These are phyloP conservation scores for Amaranthus tricolor DNA, from an alignment of 179 eudicot genomes.

Conservation along the genomic window DNA sequence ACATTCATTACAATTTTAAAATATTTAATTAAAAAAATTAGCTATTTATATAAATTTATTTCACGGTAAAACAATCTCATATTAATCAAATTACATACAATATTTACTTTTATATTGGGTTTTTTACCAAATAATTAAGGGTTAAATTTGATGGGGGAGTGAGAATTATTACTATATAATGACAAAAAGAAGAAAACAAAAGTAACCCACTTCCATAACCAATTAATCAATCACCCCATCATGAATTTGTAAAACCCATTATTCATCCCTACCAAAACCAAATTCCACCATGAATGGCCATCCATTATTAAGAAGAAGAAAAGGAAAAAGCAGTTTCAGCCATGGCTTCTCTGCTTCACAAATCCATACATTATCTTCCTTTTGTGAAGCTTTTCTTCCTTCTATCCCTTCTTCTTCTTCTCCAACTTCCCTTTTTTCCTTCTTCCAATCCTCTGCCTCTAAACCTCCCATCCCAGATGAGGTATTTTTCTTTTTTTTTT, in stretches of 20 bases:
- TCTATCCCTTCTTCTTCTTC: constrained; percentile 22
- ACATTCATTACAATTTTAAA: no score
- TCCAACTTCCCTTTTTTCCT: constrained; percentile 3
- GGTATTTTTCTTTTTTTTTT: constrained; percentile 6
- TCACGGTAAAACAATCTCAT: no score
- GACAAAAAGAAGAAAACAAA: not conserved
- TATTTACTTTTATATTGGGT: no score
- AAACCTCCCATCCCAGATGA: constrained; percentile 21
- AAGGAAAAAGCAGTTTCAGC: constrained; percentile 5
- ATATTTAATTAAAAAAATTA: no score
- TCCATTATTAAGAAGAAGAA: constrained; percentile 47
- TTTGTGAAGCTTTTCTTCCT: constrained; percentile 62
- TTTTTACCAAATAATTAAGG: no score
- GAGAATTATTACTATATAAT: no score
- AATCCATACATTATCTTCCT: constrained; percentile 47
- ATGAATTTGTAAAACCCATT: no score
- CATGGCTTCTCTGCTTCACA: constrained; percentile 65
- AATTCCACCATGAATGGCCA: constrained; percentile 29
- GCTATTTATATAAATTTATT: no score
- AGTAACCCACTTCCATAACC: not conserved
- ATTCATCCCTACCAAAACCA: not conserved
- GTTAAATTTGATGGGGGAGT: no score
- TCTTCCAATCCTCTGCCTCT: constrained; percentile 28
- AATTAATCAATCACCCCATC: no score
- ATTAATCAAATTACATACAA: no score